Evolutionary conservation across 176 grass and related monocot species (phyloP), one percentile per base, ranked within the genome.

Genomic region (Paspalum notatum): DNA sequence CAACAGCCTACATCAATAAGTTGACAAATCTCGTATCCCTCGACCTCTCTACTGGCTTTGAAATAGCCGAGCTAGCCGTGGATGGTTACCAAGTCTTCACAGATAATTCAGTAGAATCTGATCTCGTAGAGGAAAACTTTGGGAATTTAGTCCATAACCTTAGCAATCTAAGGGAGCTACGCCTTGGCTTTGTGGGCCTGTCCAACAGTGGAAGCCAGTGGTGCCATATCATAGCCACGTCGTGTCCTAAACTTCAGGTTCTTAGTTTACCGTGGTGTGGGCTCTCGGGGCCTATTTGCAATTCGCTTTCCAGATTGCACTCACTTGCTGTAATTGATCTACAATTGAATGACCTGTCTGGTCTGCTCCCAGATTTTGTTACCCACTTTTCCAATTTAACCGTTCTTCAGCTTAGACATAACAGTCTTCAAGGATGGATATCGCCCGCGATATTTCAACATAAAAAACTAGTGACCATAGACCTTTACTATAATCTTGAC

Each of bases 11-110:
- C 53, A 87, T 91, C 18, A 26, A 32, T 8, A 53, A 11, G 6
- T 41, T 91, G 7, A 77, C 44, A 48, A 85, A 87, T 22, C 56
- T 91, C 8, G 21, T 91, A 1, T 85, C 80, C 0, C 85, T 91
- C 0, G 89, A 91, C 5, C 17, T 87, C 5, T 91, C 89, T 16
- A 72, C 8, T 0, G 4, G 48, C 8, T 72, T 5, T 7, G 40
- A 12, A 3, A 7, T 25, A 24, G 3, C 0, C 24, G n/a, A 59
- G n/a, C 21, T 25, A 82, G 7, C 20, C 1, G 2, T 15, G 20
- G 38, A 40, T 20, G 57, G 52, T 20, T 12, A 18, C 48, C 5
- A 15, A 0, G 0, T 3, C 1, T 15, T 0, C 13, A 16, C 48
- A 50, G 13, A 16, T 3, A 15, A 8, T n/a, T 16, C 2, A 20